Conservation (phyloP, 2,329 filamentous ascomycete genomes). For the Cladosporium sp. region DNA sequence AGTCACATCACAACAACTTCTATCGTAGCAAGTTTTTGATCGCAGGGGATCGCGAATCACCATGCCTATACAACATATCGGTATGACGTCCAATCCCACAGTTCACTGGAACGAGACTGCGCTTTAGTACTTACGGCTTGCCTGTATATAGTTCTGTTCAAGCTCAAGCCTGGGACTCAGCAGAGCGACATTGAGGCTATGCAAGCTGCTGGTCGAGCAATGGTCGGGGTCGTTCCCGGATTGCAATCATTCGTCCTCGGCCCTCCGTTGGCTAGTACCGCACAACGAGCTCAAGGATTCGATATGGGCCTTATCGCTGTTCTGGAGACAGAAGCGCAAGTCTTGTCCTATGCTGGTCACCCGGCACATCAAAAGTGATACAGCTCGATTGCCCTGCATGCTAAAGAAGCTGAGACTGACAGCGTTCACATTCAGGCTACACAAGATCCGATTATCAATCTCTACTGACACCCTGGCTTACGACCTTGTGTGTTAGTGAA, state of each 20-base stretch:
- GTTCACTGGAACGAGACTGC: no score
- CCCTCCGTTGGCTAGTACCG: conserved; percentile 36
- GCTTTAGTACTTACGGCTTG: background rate
- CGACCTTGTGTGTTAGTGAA: conserved; percentile 16
- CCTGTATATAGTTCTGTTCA: conserved; percentile 21
- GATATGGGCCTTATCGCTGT: conserved; percentile 45
- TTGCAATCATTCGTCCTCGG: conserved; percentile 18
- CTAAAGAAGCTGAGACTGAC: background rate
- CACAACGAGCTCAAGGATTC: conserved; percentile 42
- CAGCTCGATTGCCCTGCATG: background rate
- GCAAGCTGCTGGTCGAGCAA: conserved; percentile 17
- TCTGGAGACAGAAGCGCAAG: conserved; percentile 40
- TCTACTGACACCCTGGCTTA: conserved; percentile 23
- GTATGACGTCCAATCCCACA: no score
- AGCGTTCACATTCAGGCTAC: conserved; percentile 14
- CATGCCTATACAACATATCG: no score
- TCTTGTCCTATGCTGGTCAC: conserved; percentile 42
- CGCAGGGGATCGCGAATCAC: no score
- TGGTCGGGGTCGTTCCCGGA: conserved; percentile 22
- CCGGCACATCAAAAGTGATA: conserved; percentile 43
- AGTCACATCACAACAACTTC: no score
- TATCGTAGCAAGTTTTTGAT: no score
- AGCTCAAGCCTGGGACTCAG: conserved; percentile 19
- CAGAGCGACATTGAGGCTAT: conserved; percentile 18
- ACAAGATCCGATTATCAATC: conserved; percentile 18